These are phyloP conservation scores for Penicillium antarcticum DNA, from an alignment of 495 filamentous ascomycete species.

Conservation along the genomic window DNA sequence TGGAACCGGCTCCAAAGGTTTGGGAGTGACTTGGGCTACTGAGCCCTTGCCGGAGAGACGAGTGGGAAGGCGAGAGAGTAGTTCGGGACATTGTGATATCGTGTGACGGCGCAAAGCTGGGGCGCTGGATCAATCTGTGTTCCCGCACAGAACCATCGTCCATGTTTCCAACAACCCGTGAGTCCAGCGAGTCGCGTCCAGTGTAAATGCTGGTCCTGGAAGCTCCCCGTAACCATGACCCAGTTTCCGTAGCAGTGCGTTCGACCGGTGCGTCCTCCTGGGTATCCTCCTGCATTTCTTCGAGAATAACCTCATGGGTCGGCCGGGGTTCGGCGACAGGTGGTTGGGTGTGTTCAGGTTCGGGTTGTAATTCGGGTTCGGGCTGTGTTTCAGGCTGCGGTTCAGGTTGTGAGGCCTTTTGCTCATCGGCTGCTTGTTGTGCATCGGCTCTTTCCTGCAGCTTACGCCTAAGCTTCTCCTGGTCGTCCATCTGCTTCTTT, in stretches of 20 bases:
- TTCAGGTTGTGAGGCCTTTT: constrained; percentile 16
- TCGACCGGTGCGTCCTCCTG: constrained; percentile 1
- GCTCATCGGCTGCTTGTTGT: constrained; percentile 43
- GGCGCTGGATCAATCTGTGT: constrained; percentile 25
- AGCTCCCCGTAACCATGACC: constrained; percentile 32
- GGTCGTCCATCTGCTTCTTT: constrained; percentile 66
- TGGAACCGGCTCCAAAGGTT: constrained; percentile 46
- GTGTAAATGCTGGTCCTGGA: constrained; percentile 26
- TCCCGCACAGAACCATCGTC: constrained; percentile 40
- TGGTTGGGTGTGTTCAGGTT: neutral
- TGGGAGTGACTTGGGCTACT: constrained; percentile 54
- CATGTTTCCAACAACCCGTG: constrained; percentile 32
- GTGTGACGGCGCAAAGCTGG: constrained; percentile 40
- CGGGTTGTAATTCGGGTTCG: neutral
- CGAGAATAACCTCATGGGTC: neutral
- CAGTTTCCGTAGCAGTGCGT: constrained; percentile 13
- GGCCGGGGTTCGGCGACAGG: neutral
- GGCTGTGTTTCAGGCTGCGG: neutral
- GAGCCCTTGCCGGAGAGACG: constrained; percentile 49
- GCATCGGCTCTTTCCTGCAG: constrained; percentile 68
- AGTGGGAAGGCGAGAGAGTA: constrained; percentile 54
- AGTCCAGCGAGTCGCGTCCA: constrained; percentile 29
- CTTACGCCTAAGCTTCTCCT: constrained; percentile 65
- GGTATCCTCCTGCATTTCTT: neutral
- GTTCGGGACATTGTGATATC: constrained; percentile 51